Evolutionary conservation across 2,329 filamentous ascomycete species (phyloP).

Genomic region (Purpureocillium takamizusanense): DNA sequence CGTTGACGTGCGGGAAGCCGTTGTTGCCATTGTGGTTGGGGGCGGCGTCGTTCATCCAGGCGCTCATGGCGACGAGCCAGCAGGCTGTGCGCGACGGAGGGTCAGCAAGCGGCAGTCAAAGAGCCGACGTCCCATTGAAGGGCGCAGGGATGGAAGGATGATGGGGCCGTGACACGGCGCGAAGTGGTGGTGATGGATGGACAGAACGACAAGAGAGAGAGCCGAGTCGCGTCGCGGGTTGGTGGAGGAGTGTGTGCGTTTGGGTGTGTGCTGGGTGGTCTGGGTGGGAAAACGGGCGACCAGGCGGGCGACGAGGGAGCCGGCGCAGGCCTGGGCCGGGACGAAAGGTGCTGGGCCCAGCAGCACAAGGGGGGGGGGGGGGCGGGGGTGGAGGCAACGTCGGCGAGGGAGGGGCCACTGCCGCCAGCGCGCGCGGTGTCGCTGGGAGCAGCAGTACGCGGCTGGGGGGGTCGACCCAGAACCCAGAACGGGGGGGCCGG

Average conservation of each 20-base stretch:
- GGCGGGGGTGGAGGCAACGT: too few species aligned
- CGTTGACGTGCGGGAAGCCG: conserved; percentile 56
- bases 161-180: conserved; percentile 38
- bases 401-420: too few species aligned
- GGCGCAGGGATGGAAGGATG: conserved; percentile 27
- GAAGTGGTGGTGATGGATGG: conserved; percentile 25
- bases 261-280: conserved; percentile 9
- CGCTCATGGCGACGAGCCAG: conserved; percentile 53
- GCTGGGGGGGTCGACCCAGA: too few species aligned
- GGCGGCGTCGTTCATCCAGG: conserved; percentile 65
- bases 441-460: too few species aligned
- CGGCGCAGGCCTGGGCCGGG: too few species aligned
- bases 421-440: too few species aligned
- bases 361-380: too few species aligned
- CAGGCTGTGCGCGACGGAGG: conserved; percentile 30
- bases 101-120: conserved; percentile 35
- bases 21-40: conserved; percentile 63
- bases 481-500: too few species aligned
- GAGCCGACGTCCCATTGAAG: conserved; percentile 30
- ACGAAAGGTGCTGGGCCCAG: too few species aligned
- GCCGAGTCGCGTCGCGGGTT: conserved; percentile 32
- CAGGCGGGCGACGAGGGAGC: too few species aligned
- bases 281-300: conserved; percentile 19
- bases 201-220: conserved; percentile 8
- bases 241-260: conserved; percentile 23